Evolutionary conservation across 306 rosid genomes (phyloP).

Genomic region (Cucurbita argyrosperma): DNA sequence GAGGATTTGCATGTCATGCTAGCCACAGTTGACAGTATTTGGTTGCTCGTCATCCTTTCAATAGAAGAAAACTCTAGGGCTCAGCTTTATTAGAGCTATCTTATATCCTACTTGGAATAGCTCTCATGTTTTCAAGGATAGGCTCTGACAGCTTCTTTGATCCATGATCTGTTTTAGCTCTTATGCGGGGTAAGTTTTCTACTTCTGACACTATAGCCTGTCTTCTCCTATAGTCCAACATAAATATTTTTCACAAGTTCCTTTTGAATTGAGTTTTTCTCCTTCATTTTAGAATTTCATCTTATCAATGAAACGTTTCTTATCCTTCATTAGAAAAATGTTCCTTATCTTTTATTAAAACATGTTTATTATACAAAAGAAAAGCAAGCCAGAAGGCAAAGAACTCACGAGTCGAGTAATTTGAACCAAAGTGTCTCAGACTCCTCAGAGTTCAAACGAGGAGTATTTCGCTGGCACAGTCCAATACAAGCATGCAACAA

Average conservation of each 20-base stretch:
- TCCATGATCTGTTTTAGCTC: neutral
- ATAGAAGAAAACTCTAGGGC: neutral
- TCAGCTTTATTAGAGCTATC: neutral
- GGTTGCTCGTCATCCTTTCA: neutral
- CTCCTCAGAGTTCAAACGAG: slow-evolving; percentile 87
- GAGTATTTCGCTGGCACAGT: slow-evolving; percentile 95
- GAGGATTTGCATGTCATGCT: neutral
- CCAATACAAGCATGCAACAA: slow-evolving; percentile 72
- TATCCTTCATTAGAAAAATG: neutral
- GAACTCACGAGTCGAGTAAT: slow-evolving; percentile 85
- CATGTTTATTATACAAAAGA: neutral
- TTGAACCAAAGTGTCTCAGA: slow-evolving; percentile 90
- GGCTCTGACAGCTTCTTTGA: neutral
- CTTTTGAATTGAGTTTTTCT: neutral
- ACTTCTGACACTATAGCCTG: neutral
- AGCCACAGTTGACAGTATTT: neutral
- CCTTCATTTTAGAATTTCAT: too few species aligned
- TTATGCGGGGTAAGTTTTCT: neutral
- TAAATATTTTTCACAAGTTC: neutral
- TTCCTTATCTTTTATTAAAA: neutral
- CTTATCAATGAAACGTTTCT: neutral
- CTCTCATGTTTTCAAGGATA: neutral
- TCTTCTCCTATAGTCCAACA: neutral
- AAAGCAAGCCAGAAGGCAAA: neutral
- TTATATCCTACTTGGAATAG: neutral